A percentile compares a stretch with the other conserved stretches of the same genome.
Conservation (phyloP, 2,329 filamentous ascomycete genomes). For the Sclerotinia spermophila region DNA sequence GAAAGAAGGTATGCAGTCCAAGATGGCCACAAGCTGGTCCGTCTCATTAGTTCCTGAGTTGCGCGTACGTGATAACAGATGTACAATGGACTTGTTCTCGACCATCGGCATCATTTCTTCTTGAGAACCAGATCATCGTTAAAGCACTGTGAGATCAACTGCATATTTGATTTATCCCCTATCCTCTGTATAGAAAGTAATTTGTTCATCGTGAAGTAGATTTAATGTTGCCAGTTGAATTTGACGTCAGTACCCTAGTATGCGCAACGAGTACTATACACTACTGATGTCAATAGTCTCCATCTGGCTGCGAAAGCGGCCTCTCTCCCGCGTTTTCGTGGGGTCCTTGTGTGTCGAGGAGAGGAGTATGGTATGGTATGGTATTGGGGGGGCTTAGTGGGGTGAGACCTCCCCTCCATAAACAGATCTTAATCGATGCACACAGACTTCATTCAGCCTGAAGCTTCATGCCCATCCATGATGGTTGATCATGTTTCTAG, state of each 20-base stretch:
- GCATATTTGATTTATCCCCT: background rate
- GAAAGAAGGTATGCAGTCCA: background rate
- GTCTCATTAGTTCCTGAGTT: background rate
- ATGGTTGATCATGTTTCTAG: constrained; percentile 1
- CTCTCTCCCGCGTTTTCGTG: constrained; percentile 5
- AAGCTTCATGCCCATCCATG: constrained; percentile 10
- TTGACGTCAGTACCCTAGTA: constrained; percentile 13
- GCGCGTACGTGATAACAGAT: background rate
- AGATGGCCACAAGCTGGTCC: background rate
- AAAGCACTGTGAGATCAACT: background rate
- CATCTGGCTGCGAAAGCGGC: constrained; percentile 13
- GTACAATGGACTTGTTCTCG: background rate
- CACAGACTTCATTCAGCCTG: constrained; percentile 19
- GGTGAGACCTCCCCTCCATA: constrained; percentile 1
- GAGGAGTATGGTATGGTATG: background rate
- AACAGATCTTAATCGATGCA: background rate
- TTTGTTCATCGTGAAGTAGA: background rate
- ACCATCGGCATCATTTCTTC: background rate
- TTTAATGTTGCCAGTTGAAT: background rate
- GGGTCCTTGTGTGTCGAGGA: background rate
- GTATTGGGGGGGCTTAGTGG: background rate
- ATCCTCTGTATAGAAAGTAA: background rate
- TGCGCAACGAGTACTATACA: background rate
- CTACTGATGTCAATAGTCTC: background rate
- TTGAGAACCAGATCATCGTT: constrained; percentile 8